Evolutionary conservation across 2,329 filamentous ascomycete species (phyloP).

Genomic region (Nemania sp.): DNA sequence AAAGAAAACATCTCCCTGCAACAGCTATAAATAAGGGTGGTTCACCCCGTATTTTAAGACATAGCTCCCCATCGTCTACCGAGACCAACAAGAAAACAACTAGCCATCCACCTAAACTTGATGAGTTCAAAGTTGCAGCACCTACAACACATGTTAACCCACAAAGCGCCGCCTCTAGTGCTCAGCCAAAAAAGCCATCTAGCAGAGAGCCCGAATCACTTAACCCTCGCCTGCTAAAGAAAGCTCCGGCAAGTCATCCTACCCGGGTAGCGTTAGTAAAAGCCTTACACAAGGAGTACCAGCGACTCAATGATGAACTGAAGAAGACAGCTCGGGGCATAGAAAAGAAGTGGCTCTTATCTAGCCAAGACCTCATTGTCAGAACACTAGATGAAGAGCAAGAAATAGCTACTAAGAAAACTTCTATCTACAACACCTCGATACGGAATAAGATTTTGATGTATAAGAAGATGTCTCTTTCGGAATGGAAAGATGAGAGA

Average conservation of each 20-base stretch:
- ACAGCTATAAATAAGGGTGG: slow-evolving; percentile 15
- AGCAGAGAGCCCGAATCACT: slow-evolving; percentile 64
- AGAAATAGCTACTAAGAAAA: slow-evolving; percentile 73
- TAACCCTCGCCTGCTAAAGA: slow-evolving; percentile 74
- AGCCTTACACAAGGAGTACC: slow-evolving; percentile 73
- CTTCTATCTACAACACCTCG: slow-evolving; percentile 81
- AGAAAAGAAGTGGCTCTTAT: slow-evolving; percentile 66
- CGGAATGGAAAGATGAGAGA: slow-evolving; percentile 77
- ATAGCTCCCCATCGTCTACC: slow-evolving; percentile 8
- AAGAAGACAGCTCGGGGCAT: slow-evolving; percentile 64
- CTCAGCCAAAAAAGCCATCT: slow-evolving; percentile 33
- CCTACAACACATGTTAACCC: slow-evolving; percentile 8
- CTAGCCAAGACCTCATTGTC: slow-evolving; percentile 74
- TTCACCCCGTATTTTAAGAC: slow-evolving; percentile 14
- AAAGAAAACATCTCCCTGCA: slow-evolving; percentile 15
- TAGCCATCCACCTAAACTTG: slow-evolving; percentile 20
- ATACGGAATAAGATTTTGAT: slow-evolving; percentile 84
- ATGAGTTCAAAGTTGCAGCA: slow-evolving; percentile 4
- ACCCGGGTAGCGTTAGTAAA: slow-evolving; percentile 69
- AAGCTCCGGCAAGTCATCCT: slow-evolving; percentile 67
- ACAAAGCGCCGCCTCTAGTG: slow-evolving; percentile 13
- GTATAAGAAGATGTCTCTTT: slow-evolving; percentile 79
- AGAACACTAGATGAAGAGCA: slow-evolving; percentile 83
- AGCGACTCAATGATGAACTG: slow-evolving; percentile 74
- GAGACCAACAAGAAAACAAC: slow-evolving; percentile 12